These are phyloP conservation scores for Crataegus laevigata DNA, from an alignment of 306 rosid genomes.

Conservation along the genomic window DNA sequence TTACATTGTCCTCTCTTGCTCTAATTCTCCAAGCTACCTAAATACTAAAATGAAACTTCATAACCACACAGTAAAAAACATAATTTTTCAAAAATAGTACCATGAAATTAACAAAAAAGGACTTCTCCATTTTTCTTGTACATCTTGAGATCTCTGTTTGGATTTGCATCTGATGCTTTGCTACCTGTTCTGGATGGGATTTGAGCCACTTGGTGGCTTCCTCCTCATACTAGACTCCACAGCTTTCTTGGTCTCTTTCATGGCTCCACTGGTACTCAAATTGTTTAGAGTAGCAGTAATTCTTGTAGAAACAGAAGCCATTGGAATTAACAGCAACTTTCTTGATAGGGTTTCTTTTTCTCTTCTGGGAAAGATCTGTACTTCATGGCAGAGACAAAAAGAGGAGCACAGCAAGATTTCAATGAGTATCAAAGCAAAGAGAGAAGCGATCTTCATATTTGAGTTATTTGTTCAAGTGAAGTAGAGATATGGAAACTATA, in stretches of 20 bases:
- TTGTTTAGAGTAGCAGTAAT: neutral
- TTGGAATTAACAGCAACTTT: slow-evolving; percentile 28
- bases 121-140: no score
- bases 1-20: neutral
- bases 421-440: slow-evolving; percentile 38
- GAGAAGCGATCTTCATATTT: slow-evolving; percentile 26
- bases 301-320: slow-evolving; percentile 21
- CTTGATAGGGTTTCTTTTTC: slow-evolving; percentile 34
- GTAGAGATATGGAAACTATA: neutral
- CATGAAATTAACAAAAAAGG: neutral
- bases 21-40: neutral
- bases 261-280: neutral
- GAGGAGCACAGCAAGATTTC: slow-evolving; percentile 35
- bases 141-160: neutral
- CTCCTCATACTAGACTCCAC: slow-evolving; percentile 22
- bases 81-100: neutral
- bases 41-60: neutral
- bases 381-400: slow-evolving; percentile 24
- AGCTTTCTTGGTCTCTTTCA: slow-evolving; percentile 25
- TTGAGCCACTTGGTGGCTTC: slow-evolving; percentile 18
- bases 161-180: neutral
- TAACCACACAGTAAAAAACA: neutral
- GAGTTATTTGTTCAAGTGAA: slow-evolving; percentile 6
- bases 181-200: slow-evolving; percentile 29
- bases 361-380: slow-evolving; percentile 18